Evolutionary conservation across 2,329 filamentous ascomycete species (phyloP).

Genomic region (Blumeria hordei): DNA sequence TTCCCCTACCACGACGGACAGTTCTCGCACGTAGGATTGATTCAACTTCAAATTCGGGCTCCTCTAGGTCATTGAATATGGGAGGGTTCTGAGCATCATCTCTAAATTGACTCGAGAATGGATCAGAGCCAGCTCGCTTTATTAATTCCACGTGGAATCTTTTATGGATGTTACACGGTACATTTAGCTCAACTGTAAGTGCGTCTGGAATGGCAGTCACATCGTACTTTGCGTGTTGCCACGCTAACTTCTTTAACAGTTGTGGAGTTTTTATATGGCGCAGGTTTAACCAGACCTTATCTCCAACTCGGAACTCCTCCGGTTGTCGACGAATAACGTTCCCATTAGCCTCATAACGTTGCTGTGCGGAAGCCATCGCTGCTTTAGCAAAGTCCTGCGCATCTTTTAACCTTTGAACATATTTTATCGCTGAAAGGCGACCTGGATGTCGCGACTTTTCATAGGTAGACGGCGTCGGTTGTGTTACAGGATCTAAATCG

Average conservation of each 20-base stretch:
- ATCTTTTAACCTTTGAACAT: neutral
- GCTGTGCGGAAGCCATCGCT: neutral
- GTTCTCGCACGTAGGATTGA: no score
- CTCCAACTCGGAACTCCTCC: no score
- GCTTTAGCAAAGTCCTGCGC: neutral
- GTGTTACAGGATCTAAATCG: neutral
- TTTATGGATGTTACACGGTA: neutral
- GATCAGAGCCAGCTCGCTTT: neutral
- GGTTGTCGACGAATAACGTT: neutral
- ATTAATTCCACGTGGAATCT: neutral
- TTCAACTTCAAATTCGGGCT: no score
- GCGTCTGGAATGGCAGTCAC: neutral
- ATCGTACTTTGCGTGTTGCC: neutral
- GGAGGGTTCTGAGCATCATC: neutral
- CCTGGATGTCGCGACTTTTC: neutral
- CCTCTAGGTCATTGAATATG: neutral
- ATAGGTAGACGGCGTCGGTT: neutral
- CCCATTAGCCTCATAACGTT: neutral
- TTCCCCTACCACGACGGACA: neutral
- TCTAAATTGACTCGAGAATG: neutral
- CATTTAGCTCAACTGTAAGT: neutral
- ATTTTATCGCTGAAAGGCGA: neutral
- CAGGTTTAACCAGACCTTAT: neutral
- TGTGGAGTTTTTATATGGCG: neutral
- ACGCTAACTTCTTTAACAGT: neutral